A percentile compares a stretch with the other conserved stretches of the same genome.
Evolutionary conservation across 352 stramenopile genomes (phyloP).

Genomic region (Globisporangium cylindrosporum): DNA sequence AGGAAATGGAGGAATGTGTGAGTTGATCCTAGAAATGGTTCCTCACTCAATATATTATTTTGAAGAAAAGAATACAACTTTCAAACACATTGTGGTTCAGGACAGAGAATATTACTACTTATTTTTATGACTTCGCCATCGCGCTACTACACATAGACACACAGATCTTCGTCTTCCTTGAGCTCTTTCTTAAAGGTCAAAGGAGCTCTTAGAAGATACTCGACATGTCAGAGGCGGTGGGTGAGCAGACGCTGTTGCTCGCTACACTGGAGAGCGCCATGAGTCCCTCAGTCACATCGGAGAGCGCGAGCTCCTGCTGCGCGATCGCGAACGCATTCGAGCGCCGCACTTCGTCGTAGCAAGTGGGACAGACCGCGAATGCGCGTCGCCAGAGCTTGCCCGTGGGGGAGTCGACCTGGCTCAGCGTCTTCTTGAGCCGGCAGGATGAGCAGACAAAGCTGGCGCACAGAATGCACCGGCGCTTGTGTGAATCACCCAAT

Average conservation of each 20-base stretch:
- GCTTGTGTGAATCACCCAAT: neutral
- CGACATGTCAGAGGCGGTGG: neutral
- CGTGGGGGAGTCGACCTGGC: neutral
- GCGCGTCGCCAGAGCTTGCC: neutral
- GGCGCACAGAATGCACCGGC: neutral
- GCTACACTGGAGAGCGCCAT: neutral
- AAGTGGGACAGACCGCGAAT: neutral
- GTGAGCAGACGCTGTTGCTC: neutral
- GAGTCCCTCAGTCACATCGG: neutral
- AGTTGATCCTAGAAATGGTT: too few species aligned
- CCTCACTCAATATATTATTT: too few species aligned
- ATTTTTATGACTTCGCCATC: neutral
- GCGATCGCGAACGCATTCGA: neutral
- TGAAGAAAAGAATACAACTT: too few species aligned
- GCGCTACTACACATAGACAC: neutral
- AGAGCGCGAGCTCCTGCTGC: slow-evolving; percentile 2
- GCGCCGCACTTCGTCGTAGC: neutral
- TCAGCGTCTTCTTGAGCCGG: slow-evolving; percentile 10
- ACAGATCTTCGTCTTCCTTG: too few species aligned
- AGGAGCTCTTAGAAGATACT: neutral
- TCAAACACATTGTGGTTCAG: too few species aligned
- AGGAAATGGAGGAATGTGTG: too few species aligned
- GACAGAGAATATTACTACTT: too few species aligned
- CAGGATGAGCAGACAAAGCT: slow-evolving; percentile 8
- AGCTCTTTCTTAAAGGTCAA: neutral